Evolutionary conservation across 352 stramenopile genomes (phyloP), one percentile per base, ranked within the genome.

Genomic region (Thraustochytrium striatum): DNA sequence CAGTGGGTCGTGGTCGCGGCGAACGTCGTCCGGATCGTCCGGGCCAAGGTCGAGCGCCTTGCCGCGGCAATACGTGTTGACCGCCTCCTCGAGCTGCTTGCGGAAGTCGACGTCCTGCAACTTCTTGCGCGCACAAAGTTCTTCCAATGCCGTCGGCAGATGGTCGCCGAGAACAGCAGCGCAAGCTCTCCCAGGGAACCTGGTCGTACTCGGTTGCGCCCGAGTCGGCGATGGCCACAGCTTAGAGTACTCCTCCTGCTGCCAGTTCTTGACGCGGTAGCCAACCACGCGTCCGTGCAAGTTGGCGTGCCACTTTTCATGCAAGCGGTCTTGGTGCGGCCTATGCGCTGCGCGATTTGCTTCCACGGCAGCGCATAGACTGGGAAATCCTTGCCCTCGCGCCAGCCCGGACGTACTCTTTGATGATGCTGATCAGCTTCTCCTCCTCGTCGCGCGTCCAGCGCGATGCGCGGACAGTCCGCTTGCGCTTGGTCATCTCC

Each of bases 261-360:
- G 41, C 65, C 43, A 75, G 43, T 75, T 72, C 9, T 32, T 21
- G 11, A 61, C 52, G n/a, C 39, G 43, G 25, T 58, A 75, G 61
- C 65, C 65, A 3, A 75, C 30, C 13, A 61, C 43, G 9, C 52
- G 25, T 1, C 43, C 43, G 30, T 75, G 50, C 16, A 75, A 43
- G n/a, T 58, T 52, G 11, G 38, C 38, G 61, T 70, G 61, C 61
- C 61, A 70, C 25, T 70, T 70, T 16, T 70, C 38, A 70, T 57
- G n/a, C 33, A 7, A 8, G 38, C 43, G 16, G 61, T 52, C 25
- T 57, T 75, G 43, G 30, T 75, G 9, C 43, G 65, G n/a, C 43
- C 43, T 32, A 75, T 58, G 9, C 68, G 33, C 21, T 72, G 19
- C 5, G 21, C 43, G 52, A 75, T 58, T 32, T 62, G 32, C 30